Evolutionary conservation across 768 basidiomycete species (phyloP).

Genomic region (Rhizopogon vinicolor): DNA sequence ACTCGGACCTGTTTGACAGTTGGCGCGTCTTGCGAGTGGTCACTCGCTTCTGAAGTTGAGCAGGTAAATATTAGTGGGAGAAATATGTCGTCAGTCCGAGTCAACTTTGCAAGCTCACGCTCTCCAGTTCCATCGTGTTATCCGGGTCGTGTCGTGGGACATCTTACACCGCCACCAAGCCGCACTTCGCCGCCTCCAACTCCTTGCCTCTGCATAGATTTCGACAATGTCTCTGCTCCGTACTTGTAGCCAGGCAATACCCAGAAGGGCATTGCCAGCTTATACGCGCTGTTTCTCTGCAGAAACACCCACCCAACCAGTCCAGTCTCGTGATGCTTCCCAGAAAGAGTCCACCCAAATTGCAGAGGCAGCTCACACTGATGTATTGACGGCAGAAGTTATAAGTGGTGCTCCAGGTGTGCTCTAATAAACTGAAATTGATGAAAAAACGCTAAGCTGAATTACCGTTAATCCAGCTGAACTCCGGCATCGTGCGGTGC

Average conservation of each 20-base stretch:
- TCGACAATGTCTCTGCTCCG: slow-evolving; percentile 55
- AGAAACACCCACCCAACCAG: slow-evolving; percentile 8
- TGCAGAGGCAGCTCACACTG: slow-evolving; percentile 43
- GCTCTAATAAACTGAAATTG: slow-evolving; percentile 14
- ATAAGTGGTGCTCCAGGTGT: slow-evolving; percentile 85
- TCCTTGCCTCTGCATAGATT: background rate
- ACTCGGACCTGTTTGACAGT: too few relatives aligned
- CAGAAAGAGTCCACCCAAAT: slow-evolving; percentile 30
- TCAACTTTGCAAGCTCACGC: too few relatives aligned
- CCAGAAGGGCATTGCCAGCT: slow-evolving; percentile 13
- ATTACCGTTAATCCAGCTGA: slow-evolving; percentile 47
- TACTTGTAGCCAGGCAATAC: slow-evolving; percentile 30
- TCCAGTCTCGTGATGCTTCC: slow-evolving; percentile 17
- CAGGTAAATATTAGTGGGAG: too few relatives aligned
- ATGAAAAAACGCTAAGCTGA: background rate
- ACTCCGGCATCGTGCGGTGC: slow-evolving; percentile 80
- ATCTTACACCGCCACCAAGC: background rate
- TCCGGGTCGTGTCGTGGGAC: background rate
- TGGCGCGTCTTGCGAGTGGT: background rate
- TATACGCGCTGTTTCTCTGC: slow-evolving; percentile 17
- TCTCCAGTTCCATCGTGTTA: too few relatives aligned
- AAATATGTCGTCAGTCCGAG: too few relatives aligned
- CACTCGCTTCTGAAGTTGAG: too few relatives aligned
- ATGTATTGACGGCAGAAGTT: slow-evolving; percentile 73
- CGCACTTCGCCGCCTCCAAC: background rate